These are phyloP conservation scores for Casaregolazyma lundiana DNA, from an alignment of 1,139 yeast species.

Conservation along the genomic window DNA sequence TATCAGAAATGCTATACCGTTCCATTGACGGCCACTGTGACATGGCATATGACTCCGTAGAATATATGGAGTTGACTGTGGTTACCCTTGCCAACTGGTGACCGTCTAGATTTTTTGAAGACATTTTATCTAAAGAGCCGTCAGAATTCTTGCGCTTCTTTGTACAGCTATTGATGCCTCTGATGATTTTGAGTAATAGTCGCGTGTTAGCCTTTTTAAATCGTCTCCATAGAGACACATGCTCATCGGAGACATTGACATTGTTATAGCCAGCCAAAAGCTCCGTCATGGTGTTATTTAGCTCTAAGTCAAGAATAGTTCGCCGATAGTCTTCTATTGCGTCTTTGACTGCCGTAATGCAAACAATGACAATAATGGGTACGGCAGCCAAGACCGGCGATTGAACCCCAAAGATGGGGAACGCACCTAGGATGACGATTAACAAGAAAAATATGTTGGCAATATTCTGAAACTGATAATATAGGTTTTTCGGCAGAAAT, in stretches of 20 bases:
- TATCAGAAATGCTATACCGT: conserved; percentile 14
- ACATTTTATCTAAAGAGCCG: conserved; percentile 1
- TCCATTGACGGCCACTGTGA: neutral
- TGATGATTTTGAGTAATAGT: conserved; percentile 23
- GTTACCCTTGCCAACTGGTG: conserved; percentile 19
- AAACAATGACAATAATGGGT: conserved; percentile 88
- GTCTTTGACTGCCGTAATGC: conserved; percentile 84
- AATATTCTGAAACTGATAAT: conserved; percentile 76
- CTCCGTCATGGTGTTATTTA: conserved; percentile 84
- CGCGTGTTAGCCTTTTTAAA: conserved; percentile 50
- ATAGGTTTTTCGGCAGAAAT: conserved; percentile 79
- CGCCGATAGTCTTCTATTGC: conserved; percentile 92
- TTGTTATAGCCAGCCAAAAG: conserved; percentile 66
- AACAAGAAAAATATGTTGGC: conserved; percentile 86
- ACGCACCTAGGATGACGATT: conserved; percentile 71
- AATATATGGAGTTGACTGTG: conserved; percentile 24
- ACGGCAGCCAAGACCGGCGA: conserved; percentile 88
- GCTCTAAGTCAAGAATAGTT: conserved; percentile 70
- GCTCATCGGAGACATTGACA: conserved; percentile 69
- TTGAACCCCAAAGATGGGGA: conserved; percentile 86
- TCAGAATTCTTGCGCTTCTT: conserved; percentile 11
- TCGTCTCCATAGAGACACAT: conserved; percentile 59
- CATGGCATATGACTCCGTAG: neutral
- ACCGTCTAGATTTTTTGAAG: conserved; percentile 12
- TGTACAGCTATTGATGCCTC: conserved; percentile 22